These are phyloP conservation scores for Galium porrigens DNA, from an alignment of 305 asterid species.

Conservation along the genomic window DNA sequence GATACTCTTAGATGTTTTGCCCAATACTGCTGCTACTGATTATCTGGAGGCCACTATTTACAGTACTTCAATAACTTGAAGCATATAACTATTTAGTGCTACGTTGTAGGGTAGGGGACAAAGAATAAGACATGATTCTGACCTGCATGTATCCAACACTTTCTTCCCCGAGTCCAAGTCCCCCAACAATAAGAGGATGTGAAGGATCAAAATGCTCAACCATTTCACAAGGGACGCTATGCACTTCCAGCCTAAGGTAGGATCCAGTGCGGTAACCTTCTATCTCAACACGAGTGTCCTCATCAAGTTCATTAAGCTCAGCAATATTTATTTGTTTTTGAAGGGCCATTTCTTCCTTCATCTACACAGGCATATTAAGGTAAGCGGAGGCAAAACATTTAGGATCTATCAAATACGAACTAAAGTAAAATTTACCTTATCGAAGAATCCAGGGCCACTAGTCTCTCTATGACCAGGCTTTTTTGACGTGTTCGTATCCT, in stretches of 20 bases:
- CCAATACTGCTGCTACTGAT: background rate
- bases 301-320: conserved; percentile 83
- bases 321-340: conserved; percentile 68
- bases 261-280: conserved; percentile 87
- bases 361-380: conserved; percentile 30
- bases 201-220: conserved; percentile 85
- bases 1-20: background rate
- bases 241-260: conserved; percentile 77
- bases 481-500: conserved; percentile 30
- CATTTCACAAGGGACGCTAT: conserved; percentile 81
- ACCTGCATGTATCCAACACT: conserved; percentile 97
- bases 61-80: too few relatives aligned
- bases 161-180: conserved; percentile 81
- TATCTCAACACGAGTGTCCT: conserved; percentile 60
- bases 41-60: too few relatives aligned
- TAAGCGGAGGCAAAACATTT: background rate
- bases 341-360: conserved; percentile 76
- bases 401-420: background rate
- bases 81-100: background rate
- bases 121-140: background rate
- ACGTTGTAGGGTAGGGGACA: background rate
- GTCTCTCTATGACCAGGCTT: conserved; percentile 37
- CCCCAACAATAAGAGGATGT: conserved; percentile 86
- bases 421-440: conserved; percentile 42
- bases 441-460: conserved; percentile 54